phyloP scores from a whole-genome alignment of 106 monocot genomes.

The Narthecium ossifragum region DNA sequence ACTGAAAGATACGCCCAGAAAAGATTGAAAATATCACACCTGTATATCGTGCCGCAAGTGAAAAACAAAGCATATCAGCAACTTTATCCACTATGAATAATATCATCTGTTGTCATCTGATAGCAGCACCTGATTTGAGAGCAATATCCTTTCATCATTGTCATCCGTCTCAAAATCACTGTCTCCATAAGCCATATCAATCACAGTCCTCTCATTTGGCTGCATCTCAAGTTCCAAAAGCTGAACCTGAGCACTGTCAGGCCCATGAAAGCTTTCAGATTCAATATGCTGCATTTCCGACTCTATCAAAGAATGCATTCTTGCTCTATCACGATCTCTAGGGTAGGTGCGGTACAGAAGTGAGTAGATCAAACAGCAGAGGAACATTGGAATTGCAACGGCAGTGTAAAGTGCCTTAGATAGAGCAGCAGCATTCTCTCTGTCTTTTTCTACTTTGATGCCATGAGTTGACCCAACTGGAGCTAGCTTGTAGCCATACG shows the following conservation, averaged over 20 bases:
- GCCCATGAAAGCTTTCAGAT: constrained; percentile 14
- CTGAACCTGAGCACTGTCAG: constrained; percentile 3
- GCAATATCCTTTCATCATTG: constrained; percentile 25
- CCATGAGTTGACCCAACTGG: constrained; percentile 16
- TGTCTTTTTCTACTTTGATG: constrained; percentile 36
- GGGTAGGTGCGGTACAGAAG: constrained; percentile 81
- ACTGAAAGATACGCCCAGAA: too few species aligned
- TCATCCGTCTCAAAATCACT: constrained; percentile 36
- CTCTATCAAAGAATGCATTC: constrained; percentile 62
- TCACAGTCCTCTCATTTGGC: constrained; percentile 20
- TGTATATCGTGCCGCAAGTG: too few species aligned
- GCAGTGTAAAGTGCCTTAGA: constrained; percentile 85
- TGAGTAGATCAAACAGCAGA: constrained; percentile 79
- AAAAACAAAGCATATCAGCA: too few species aligned
- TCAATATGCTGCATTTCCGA: constrained; percentile 69
- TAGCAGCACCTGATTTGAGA: constrained; percentile 18
- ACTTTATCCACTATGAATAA: too few species aligned
- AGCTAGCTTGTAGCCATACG: constrained; percentile 63
- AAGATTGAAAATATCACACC: too few species aligned
- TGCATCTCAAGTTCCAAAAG: constrained; percentile 3
- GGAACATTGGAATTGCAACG: constrained; percentile 66
- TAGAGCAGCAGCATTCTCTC: constrained; percentile 69
- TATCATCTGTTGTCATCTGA: too few species aligned
- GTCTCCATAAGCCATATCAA: constrained; percentile 28
- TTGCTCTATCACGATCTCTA: constrained; percentile 66